phyloP scores from a whole-genome alignment of 257 asterid genomes.

The Scutellaria galericulata region DNA sequence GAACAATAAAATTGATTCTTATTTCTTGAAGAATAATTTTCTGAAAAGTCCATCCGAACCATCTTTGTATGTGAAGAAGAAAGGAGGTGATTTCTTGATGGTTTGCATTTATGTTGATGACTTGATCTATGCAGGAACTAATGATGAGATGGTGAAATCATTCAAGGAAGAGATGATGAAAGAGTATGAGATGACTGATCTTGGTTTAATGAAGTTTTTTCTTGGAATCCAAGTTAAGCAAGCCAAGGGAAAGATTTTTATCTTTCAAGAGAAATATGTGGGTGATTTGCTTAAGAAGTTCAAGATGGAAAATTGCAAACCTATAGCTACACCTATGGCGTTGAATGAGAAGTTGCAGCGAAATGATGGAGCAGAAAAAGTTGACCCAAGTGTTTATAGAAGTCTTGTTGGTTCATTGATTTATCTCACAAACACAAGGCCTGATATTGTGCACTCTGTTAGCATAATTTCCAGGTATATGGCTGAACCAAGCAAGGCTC shows the following conservation, averaged over 20 bases:
- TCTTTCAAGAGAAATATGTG: conserved; percentile 2
- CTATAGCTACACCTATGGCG: not conserved
- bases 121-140: not conserved
- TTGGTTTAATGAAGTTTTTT: not conserved
- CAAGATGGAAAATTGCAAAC: not conserved
- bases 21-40: not conserved
- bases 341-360: conserved; percentile 14
- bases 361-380: not conserved
- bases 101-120: conserved; percentile 19
- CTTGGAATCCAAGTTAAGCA: not conserved
- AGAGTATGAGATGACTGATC: conserved; percentile 9
- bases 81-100: not conserved
- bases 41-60: not conserved
- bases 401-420: not conserved
- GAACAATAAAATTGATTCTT: not conserved
- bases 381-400: too few relatives aligned
- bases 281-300: not conserved
- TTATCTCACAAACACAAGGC: not conserved
- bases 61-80: not conserved
- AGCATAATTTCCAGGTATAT: not conserved
- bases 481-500: not conserved
- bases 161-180: not conserved
- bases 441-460: not conserved
- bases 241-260: not conserved
- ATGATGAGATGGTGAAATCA: not conserved